Evolutionary conservation across 257 asterid genomes (phyloP).

Genomic region (Jacaranda copaia): DNA sequence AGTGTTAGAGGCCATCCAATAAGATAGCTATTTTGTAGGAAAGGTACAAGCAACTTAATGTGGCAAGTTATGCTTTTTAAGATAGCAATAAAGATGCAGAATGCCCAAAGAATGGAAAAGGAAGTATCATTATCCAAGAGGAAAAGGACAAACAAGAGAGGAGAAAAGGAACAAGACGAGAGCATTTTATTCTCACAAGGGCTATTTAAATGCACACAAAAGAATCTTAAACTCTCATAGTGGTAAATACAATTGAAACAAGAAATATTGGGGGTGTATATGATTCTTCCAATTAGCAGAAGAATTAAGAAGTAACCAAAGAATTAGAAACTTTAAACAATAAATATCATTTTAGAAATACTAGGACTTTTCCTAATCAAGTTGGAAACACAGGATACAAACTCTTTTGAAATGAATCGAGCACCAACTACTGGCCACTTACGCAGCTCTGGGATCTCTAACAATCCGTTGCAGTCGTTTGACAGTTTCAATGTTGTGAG

Average conservation of each 20-base stretch:
- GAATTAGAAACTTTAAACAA: conserved; percentile 15
- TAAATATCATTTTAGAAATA: neutral
- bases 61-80: too few species aligned
- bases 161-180: neutral
- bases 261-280: neutral
- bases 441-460: conserved; percentile 99
- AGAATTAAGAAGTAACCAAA: neutral
- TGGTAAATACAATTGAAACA: conserved; percentile 14
- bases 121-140: conserved; percentile 12
- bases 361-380: neutral
- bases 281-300: neutral
- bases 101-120: neutral
- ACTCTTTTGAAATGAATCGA: conserved; percentile 10
- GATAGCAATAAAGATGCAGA: neutral
- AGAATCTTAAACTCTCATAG: neutral
- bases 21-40: neutral
- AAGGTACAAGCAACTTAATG: neutral
- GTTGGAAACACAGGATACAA: neutral
- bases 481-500: conserved; percentile 94
- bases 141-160: conserved; percentile 8
- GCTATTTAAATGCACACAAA: neutral
- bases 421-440: conserved; percentile 39
- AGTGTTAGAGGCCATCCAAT: too few species aligned
- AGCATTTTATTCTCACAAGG: neutral
- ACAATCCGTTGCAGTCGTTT: conserved; percentile 89